Evolutionary conservation across 495 filamentous ascomycete genomes (phyloP), one percentile per base, ranked within the genome.

Genomic region (Peziza echinospora): DNA sequence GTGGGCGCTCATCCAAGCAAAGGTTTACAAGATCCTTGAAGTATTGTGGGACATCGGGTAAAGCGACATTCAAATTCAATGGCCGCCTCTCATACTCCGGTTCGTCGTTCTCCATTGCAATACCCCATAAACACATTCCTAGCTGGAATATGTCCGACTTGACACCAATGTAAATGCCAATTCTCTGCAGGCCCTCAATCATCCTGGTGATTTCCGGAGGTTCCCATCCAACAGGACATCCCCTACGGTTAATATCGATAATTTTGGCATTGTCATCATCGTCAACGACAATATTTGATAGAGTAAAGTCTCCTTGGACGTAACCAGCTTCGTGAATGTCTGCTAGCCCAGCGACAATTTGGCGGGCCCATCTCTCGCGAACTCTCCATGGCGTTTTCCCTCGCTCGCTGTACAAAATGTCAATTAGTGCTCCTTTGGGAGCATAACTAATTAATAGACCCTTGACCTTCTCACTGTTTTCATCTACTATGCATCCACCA

Each of bases 91-190:
- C 68, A 21, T 23, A 23, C 59, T 97, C 89, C 4, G 89, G 89
- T 53, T 97, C 89, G 53, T 94, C 89, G 30, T 84, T 71, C 50
- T 82, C 72, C 51, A 76, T 81, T 3, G 84, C 86, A 26, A 97
- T 64, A 6, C 83, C 85, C 84, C 87, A 97, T 3, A 97, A 68
- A 1, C 92, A 87, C 91, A 97, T 97, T 22, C 89, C 89, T 2
- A 96, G 68, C 56, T 97, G 89, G 56, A 77, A 97, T 1, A 96
- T 67, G 61, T 97, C 89, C 0, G 86, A 92, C 62, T 96, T 97
- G 62, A 94, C 84, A 5, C 89, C 89, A 59, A 97, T 96, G 59
- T 93, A 93, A 82, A 97, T 94, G 23, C 83, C 81, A 24, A 97
- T 89, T 22, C 85, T 72, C 59, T 94, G 89, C 47, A 83, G 84